Base-by-base conservation (phyloP, 495 filamentous ascomycete species). In the Tuber borchii region DNA sequence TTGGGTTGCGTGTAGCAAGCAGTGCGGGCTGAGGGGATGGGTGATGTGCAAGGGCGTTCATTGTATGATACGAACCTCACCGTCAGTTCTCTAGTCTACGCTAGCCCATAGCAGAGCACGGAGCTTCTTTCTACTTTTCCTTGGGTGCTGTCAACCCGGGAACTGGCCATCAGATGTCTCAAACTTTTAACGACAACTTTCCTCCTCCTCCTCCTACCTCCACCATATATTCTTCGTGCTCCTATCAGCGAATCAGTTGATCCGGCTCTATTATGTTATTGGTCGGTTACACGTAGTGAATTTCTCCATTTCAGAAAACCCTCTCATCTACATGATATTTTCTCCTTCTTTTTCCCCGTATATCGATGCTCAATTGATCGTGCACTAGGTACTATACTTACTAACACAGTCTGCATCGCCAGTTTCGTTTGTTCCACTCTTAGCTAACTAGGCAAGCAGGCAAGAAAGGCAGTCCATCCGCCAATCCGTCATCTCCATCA, bases 21-120 rank as follows among this genome's bases (percentile, higher is more conserved):
- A 14, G 48, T 56, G 56, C 26, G 16, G 56, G 56, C 31, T 65
- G 56, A 65, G 56, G 56, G 56, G 17, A 22, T 56, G 9, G 17
- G 48, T 56, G 9, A 20, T n/a, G 39, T 40, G 22, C 2, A n/a
- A 22, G n/a, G 48, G 26, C 56, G 26, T 65, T 31, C 56, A 19
- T 12, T 34, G 26, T 31, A 26, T 65, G 56, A 65, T 65, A 65
- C 56, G 31, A 65, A 65, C 14, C 26, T 31, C n/a, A 14, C 26
- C 14, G 26, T 16, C 56, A 34, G 56, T 65, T 31, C 56, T 65
- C 56, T 19, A 31, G 56, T 65, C 56, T 65, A 65, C 56, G 56
- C 56, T 65, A 65, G 56, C 56, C 56, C 26, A 34, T 17, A 65
- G 56, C 56, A 65, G 56, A 65, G 56, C 56, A 65, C 56, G 14